Percentiles rank a stretch among this genome's conserved stretches.
Conservation (phyloP, 2,329 filamentous ascomycete species). For the Fusarium sarcochroum region DNA sequence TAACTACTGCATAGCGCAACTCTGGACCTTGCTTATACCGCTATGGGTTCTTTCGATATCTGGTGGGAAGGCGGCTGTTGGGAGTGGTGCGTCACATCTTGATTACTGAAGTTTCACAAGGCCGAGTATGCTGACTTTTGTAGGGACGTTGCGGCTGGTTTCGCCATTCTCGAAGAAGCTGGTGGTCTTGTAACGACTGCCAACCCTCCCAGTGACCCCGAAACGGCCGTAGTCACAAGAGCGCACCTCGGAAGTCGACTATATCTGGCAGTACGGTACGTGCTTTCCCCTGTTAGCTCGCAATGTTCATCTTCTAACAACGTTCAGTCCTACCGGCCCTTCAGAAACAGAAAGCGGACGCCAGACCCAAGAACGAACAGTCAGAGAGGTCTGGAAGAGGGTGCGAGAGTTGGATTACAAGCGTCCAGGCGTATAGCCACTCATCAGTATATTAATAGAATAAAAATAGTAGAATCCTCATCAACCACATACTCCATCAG, state of each 20-base stretch:
- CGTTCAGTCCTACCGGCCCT: conserved; percentile 72
- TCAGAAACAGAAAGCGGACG: conserved; percentile 73
- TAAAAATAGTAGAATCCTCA: neutral
- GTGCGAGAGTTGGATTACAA: conserved; percentile 76
- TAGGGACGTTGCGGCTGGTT: conserved; percentile 82
- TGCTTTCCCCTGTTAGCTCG: neutral
- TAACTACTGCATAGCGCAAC: conserved; percentile 69
- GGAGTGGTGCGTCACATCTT: conserved; percentile 72
- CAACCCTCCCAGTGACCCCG: conserved; percentile 74
- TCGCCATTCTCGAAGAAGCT: conserved; percentile 80
- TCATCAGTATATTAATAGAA: conserved; percentile 1
- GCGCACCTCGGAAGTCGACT: conserved; percentile 75
- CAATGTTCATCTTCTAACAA: conserved; percentile 1
- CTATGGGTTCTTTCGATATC: conserved; percentile 82
- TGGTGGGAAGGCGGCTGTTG: conserved; percentile 89
- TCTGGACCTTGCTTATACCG: conserved; percentile 80
- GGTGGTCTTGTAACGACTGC: conserved; percentile 81
- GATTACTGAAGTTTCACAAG: neutral
- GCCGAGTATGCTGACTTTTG: neutral
- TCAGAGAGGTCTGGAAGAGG: conserved; percentile 80
- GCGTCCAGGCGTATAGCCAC: conserved; percentile 65
- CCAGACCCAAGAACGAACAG: conserved; percentile 77
- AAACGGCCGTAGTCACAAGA: conserved; percentile 69
- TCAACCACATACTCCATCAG: neutral
- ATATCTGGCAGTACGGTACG: conserved; percentile 77